phyloP scores from a whole-genome alignment of 164 flowering plant species.

The Piper betle region DNA sequence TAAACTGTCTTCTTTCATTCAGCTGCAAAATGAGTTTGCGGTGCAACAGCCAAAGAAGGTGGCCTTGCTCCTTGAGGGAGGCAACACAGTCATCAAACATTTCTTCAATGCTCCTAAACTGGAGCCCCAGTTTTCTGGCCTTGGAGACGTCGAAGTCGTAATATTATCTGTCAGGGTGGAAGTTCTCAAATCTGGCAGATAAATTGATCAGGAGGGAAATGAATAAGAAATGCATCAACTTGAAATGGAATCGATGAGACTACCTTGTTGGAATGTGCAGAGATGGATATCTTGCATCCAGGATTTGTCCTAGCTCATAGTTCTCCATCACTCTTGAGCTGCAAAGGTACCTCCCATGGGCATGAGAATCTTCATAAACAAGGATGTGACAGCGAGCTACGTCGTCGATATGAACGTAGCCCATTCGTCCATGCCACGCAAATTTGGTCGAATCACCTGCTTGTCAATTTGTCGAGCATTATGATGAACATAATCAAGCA shows the following conservation, averaged over 20 bases:
- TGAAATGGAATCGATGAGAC: too few species aligned
- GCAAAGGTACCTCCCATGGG: slow-evolving; percentile 69
- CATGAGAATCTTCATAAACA: slow-evolving; percentile 42
- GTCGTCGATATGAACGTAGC: slow-evolving; percentile 88
- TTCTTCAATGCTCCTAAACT: slow-evolving; percentile 61
- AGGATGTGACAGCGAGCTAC: slow-evolving; percentile 72
- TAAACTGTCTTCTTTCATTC: too few species aligned
- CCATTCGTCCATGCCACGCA: slow-evolving; percentile 77
- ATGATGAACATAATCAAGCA: too few species aligned
- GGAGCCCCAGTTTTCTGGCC: slow-evolving; percentile 51
- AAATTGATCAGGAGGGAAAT: too few species aligned
- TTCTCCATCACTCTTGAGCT: slow-evolving; percentile 51
- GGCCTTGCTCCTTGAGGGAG: slow-evolving; percentile 56
- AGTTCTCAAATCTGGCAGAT: slow-evolving; percentile 6
- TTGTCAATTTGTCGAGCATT: neutral
- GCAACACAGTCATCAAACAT: slow-evolving; percentile 84
- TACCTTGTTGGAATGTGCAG: slow-evolving; percentile 57
- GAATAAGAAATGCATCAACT: too few species aligned
- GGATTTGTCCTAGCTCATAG: slow-evolving; percentile 35
- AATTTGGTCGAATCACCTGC: slow-evolving; percentile 63
- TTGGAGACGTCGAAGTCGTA: slow-evolving; percentile 67
- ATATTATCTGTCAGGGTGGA: slow-evolving; percentile 11
- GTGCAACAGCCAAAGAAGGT: too few species aligned
- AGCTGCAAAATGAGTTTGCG: too few species aligned
- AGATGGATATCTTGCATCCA: slow-evolving; percentile 43